Conservation (phyloP, 2,329 filamentous ascomycete genomes). For the Aspergillus chevalieri region DNA sequence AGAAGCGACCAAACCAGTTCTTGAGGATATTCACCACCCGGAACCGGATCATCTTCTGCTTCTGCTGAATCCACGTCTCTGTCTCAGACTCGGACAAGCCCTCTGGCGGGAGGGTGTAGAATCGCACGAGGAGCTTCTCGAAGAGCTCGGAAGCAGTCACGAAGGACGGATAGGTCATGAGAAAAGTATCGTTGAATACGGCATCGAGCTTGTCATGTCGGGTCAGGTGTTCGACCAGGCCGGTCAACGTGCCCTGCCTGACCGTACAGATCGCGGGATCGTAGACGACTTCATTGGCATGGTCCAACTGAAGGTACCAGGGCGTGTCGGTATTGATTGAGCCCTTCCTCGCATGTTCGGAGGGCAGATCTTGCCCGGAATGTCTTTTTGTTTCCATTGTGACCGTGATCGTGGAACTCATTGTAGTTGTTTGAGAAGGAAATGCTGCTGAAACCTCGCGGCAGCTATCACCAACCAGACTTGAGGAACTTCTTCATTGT, state of each 20-base stretch:
- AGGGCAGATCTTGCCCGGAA: neutral
- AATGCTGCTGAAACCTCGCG: neutral
- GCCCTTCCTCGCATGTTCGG: neutral
- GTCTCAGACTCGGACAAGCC: slow-evolving; percentile 65
- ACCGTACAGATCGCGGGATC: slow-evolving; percentile 8
- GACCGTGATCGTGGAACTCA: neutral
- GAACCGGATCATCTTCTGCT: slow-evolving; percentile 85
- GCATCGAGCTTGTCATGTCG: slow-evolving; percentile 87
- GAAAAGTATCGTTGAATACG: slow-evolving; percentile 89
- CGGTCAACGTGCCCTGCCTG: slow-evolving; percentile 63
- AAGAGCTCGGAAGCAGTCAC: slow-evolving; percentile 80
- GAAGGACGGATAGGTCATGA: slow-evolving; percentile 88
- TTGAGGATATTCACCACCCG: slow-evolving; percentile 92
- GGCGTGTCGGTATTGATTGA: neutral
- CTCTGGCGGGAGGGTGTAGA: slow-evolving; percentile 77
- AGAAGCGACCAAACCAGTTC: slow-evolving; percentile 93
- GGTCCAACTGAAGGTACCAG: neutral
- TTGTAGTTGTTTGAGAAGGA: neutral
- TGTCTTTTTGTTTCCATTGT: neutral
- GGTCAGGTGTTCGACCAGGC: slow-evolving; percentile 84
- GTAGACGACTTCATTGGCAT: slow-evolving; percentile 8
- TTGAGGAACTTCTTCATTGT: neutral
- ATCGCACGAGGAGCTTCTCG: slow-evolving; percentile 77
- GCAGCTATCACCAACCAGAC: neutral
- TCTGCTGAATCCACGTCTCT: slow-evolving; percentile 76